Base-by-base conservation (phyloP, 1,139 yeast genomes). In the Pichia sp. region DNA sequence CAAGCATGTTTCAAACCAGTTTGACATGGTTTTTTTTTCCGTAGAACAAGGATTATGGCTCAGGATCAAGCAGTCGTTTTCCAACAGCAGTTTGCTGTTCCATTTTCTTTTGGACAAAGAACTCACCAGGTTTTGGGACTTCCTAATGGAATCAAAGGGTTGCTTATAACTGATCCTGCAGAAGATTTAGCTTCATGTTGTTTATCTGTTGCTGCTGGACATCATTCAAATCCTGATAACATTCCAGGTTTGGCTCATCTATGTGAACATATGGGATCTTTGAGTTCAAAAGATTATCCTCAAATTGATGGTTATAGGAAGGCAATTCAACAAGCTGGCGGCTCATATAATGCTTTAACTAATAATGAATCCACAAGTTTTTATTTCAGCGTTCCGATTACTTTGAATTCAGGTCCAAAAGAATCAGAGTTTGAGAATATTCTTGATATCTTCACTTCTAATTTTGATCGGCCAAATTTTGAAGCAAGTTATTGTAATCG, bases 181-280 rank as follows among this genome's bases (percentile, higher is more conserved):
- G 73, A 71, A 19, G 72, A 71, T 10, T 50, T 69, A 0, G 77
- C 79, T 1, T 71, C 84, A 0, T 72, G 73, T 48, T 73, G 79
- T 2, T 53, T 84, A 4, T 71, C 84, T 22, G 80, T 84, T 0
- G 79, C 79, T 0, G 63, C 83, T 0, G 93, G 93, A 1, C 81
- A 89, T 1, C 78, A 77, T 60, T 72, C 76, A 49, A 91, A 86
- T 59, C 84, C 87, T 0, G 70, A 67, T 4, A 69, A 71, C 1
- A 50, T 75, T 0, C 76, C 76, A 0, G 93, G 93, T 0, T 59
- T 85, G 41, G 91, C 93, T 0, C 95, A 86, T 67, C 71, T 85
- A 44, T 83, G 89, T 63, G 93, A 86, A 56, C 93, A 86, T 64
- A 73, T 81, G 76, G 58, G 85, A 1, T 74, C 82, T 49, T 71